A percentile compares a stretch with the other conserved stretches of the same genome.
These are phyloP conservation scores for Coprinopsis marcescibilis DNA, from an alignment of 768 basidiomycete species.

Conservation along the genomic window DNA sequence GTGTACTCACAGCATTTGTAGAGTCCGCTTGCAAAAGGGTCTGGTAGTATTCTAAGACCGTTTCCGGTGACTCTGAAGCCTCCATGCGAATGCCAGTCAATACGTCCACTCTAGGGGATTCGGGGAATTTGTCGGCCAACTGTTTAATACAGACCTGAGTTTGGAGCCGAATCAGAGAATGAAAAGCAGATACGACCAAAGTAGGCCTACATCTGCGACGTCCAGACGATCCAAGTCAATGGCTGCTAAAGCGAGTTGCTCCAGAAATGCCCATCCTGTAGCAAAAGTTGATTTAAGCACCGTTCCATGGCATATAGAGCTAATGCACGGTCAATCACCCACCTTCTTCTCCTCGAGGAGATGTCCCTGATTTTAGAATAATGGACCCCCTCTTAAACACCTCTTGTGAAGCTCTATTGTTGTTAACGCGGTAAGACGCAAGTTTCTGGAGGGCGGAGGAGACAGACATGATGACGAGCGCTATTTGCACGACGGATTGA, in stretches of 20 bases:
- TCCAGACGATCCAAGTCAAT: conserved; percentile 69
- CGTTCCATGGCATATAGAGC: too few relatives aligned
- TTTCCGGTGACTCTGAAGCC: conserved; percentile 49
- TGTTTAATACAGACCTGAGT: conserved; percentile 56
- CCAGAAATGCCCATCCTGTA: conserved; percentile 74
- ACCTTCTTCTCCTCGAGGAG: conserved; percentile 56
- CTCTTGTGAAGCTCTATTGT: conserved; percentile 52
- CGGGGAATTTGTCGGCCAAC: conserved; percentile 63
- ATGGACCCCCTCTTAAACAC: conserved; percentile 47
- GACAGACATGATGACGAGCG: conserved; percentile 34
- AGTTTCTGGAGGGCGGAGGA: conserved; percentile 45
- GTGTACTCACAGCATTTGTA: conserved; percentile 57
- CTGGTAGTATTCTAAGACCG: conserved; percentile 60
- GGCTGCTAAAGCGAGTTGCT: conserved; percentile 74
- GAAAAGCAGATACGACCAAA: not conserved
- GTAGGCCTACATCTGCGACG: conserved; percentile 61
- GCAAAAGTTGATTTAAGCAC: not conserved
- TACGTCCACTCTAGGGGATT: conserved; percentile 73
- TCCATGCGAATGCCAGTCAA: conserved; percentile 79
- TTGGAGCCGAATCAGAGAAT: conserved; percentile 7
- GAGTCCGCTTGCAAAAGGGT: conserved; percentile 59
- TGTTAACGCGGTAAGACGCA: conserved; percentile 47
- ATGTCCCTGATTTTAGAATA: conserved; percentile 44
- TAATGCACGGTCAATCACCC: conserved; percentile 6
- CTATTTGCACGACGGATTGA: not conserved